Conservation (phyloP, 1,284 basidiomycete genomes). For the Anthracocystis walkeri region DNA sequence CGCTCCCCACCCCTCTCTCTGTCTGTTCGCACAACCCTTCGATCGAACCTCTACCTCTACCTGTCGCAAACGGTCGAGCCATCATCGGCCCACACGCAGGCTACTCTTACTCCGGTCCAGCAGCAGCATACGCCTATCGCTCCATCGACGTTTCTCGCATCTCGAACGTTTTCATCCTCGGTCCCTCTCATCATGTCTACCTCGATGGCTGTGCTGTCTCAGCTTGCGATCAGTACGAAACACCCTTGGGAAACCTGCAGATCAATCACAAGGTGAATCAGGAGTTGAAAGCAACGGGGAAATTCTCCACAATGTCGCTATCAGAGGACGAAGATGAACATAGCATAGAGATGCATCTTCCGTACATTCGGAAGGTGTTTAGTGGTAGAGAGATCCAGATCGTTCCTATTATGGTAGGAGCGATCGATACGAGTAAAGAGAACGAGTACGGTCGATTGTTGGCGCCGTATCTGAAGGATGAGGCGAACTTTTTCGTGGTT, state of each 20-base stretch:
- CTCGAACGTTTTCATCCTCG: slow-evolving; percentile 90
- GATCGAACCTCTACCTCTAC: slow-evolving; percentile 73
- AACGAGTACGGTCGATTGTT: slow-evolving; percentile 78
- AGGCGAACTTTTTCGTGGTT: slow-evolving; percentile 86
- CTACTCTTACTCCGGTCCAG: slow-evolving; percentile 90
- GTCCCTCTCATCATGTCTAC: slow-evolving; percentile 93
- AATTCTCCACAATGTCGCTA: slow-evolving; percentile 79
- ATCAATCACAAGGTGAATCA: slow-evolving; percentile 80
- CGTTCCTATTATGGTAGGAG: slow-evolving; percentile 91
- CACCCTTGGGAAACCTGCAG: slow-evolving; percentile 85
- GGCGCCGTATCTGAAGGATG: slow-evolving; percentile 81
- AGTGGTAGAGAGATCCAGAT: slow-evolving; percentile 83
- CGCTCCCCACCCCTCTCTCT: slow-evolving; percentile 18
- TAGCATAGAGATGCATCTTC: slow-evolving; percentile 96
- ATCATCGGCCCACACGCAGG: slow-evolving; percentile 99
- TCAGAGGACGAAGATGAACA: slow-evolving; percentile 91
- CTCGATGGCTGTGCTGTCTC: slow-evolving; percentile 88
- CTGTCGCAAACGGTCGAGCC: slow-evolving; percentile 83
- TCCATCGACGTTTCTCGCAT: slow-evolving; percentile 83
- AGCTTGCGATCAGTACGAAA: slow-evolving; percentile 80
- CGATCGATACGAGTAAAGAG: slow-evolving; percentile 77
- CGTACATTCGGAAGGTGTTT: slow-evolving; percentile 89
- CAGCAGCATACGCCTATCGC: slow-evolving; percentile 96
- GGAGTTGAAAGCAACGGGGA: slow-evolving; percentile 77
- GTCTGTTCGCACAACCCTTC: slow-evolving; percentile 10